Evolutionary conservation across 2,329 filamentous ascomycete genomes (phyloP).

Genomic region (Paramyrothecium sp.): DNA sequence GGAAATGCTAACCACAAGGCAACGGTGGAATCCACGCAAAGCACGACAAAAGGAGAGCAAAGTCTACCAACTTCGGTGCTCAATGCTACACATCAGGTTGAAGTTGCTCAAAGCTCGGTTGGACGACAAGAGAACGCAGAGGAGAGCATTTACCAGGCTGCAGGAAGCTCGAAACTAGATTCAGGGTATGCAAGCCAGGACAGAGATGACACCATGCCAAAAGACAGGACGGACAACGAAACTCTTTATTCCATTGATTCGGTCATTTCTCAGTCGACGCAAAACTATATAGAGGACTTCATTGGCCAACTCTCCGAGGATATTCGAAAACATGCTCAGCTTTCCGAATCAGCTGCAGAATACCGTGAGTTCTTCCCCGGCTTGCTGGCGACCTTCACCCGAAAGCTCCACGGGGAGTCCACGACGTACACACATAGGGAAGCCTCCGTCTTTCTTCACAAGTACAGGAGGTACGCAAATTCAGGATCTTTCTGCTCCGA

Average conservation of each 20-base stretch:
- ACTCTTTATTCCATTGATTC: background rate
- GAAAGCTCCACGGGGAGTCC: background rate
- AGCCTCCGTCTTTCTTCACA: background rate
- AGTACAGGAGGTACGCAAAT: background rate
- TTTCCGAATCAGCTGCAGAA: background rate
- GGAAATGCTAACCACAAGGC: too few species aligned
- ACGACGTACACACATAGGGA: background rate
- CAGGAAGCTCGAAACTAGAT: too few species aligned
- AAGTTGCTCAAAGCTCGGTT: too few species aligned
- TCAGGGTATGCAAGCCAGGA: background rate
- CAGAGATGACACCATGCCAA: background rate
- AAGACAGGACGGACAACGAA: background rate
- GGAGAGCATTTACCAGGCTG: too few species aligned
- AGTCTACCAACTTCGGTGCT: too few species aligned
- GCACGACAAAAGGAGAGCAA: too few species aligned
- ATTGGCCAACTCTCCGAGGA: background rate
- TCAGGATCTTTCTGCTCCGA: background rate
- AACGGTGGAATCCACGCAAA: too few species aligned
- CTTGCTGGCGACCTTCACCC: background rate
- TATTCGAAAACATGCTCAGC: background rate
- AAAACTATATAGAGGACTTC: background rate
- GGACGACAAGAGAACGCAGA: too few species aligned
- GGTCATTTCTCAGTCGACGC: background rate
- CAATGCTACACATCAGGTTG: too few species aligned
- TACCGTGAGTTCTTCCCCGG: background rate